Conservation (phyloP, 176 grass and related monocot genomes). For the Secale cereale region DNA sequence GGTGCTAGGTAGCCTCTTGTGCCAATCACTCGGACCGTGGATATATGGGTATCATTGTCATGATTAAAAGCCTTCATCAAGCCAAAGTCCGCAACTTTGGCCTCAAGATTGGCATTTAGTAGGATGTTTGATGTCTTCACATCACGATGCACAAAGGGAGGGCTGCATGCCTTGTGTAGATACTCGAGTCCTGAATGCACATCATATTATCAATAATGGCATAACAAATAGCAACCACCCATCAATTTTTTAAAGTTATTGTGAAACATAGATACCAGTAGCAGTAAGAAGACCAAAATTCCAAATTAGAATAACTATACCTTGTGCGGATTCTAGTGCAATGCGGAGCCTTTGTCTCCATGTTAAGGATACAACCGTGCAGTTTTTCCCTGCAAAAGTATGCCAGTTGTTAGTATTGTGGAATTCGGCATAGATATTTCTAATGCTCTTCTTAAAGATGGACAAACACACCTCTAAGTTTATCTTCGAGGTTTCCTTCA, state of each 20-base stretch:
- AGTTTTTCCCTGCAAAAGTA: neutral
- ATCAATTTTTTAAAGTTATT: no score
- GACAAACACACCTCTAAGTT: no score
- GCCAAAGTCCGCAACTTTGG: constrained; percentile 75
- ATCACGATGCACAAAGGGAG: constrained; percentile 44
- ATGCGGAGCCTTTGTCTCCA: constrained; percentile 48
- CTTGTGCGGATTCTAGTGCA: constrained; percentile 51
- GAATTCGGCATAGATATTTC: no score
- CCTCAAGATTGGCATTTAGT: constrained; percentile 36
- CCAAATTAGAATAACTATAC: neutral
- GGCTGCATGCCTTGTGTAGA: constrained; percentile 51
- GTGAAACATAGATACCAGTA: no score
- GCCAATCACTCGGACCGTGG: constrained; percentile 15
- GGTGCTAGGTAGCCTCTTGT: constrained; percentile 54
- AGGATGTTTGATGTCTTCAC: constrained; percentile 62
- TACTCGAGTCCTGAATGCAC: constrained; percentile 44
- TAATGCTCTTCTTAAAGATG: no score
- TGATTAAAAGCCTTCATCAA: constrained; percentile 31
- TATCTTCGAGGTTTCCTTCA: no score
- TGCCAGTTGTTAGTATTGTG: no score
- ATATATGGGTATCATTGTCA: constrained; percentile 23
- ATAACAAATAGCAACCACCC: neutral
- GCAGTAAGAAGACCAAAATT: no score
- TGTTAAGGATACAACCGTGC: neutral
- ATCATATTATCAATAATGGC: no score